These are phyloP conservation scores for Nakazawaea holstii DNA, from an alignment of 805 yeast species.

Conservation along the genomic window DNA sequence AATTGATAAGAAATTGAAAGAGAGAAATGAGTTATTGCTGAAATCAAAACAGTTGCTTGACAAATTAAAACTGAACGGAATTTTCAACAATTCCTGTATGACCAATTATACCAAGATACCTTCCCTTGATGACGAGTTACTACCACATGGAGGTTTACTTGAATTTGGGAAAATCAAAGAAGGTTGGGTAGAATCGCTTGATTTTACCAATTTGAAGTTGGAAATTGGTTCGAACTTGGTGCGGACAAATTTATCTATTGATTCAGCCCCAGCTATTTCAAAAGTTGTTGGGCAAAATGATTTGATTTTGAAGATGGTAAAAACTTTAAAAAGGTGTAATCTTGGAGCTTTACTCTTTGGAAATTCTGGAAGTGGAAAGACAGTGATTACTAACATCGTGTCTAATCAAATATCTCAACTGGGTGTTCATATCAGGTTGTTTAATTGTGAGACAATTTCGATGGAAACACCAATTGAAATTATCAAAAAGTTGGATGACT, in stretches of 20 bases:
- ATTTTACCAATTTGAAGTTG: slow-evolving; percentile 30
- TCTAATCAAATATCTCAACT: slow-evolving; percentile 29
- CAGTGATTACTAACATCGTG: slow-evolving; percentile 44
- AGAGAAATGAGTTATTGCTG: slow-evolving; percentile 15
- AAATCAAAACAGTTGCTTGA: slow-evolving; percentile 18
- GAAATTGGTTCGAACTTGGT: slow-evolving; percentile 48
- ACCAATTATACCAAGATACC: slow-evolving; percentile 54
- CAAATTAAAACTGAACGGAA: slow-evolving; percentile 12
- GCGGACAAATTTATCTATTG: slow-evolving; percentile 20
- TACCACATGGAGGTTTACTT: slow-evolving; percentile 59
- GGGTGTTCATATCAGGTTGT: slow-evolving; percentile 41
- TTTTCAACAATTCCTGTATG: slow-evolving; percentile 27
- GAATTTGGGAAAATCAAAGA: slow-evolving; percentile 39
- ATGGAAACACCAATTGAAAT: slow-evolving; percentile 49
- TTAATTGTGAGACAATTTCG: slow-evolving; percentile 50
- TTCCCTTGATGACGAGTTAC: slow-evolving; percentile 28
- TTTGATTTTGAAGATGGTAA: slow-evolving; percentile 32
- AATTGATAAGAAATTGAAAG: slow-evolving; percentile 18
- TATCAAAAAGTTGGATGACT: slow-evolving; percentile 38
- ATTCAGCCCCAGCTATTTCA: neutral
- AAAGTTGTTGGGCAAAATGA: slow-evolving; percentile 55
- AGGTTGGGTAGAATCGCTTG: slow-evolving; percentile 40
- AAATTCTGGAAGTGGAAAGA: slow-evolving; percentile 77
- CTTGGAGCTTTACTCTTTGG: slow-evolving; percentile 67
- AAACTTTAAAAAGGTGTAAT: slow-evolving; percentile 36